phyloP scores from a whole-genome alignment of 2,329 filamentous ascomycete species.

The Ophiostoma himal-ulmi region DNA sequence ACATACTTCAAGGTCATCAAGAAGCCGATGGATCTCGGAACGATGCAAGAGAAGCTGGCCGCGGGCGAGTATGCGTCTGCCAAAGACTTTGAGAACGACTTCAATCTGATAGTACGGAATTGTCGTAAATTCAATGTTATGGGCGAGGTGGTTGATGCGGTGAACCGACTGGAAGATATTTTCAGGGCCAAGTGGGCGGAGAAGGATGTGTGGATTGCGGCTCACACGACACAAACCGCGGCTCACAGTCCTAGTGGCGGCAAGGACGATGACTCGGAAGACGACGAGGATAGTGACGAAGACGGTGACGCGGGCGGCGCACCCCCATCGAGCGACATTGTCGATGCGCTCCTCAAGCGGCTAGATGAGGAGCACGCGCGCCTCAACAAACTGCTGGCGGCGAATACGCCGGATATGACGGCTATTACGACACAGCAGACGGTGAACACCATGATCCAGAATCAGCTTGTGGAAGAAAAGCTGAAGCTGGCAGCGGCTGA shows the following conservation, averaged over 20 bases:
- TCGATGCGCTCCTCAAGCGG: slow-evolving; percentile 49
- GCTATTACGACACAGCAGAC: slow-evolving; percentile 53
- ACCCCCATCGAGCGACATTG: slow-evolving; percentile 38
- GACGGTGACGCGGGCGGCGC: slow-evolving; percentile 50
- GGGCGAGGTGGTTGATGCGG: slow-evolving; percentile 40
- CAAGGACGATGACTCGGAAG: slow-evolving; percentile 66
- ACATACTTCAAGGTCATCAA: slow-evolving; percentile 92
- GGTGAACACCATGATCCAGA: slow-evolving; percentile 60
- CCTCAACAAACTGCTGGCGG: slow-evolving; percentile 48
- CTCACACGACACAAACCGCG: slow-evolving; percentile 41
- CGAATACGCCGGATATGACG: slow-evolving; percentile 46
- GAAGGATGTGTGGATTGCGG: slow-evolving; percentile 75
- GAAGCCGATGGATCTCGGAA: slow-evolving; percentile 89
- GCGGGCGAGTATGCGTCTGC: slow-evolving; percentile 71
- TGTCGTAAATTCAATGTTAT: slow-evolving; percentile 79
- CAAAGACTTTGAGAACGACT: slow-evolving; percentile 80
- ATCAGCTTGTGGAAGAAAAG: slow-evolving; percentile 68
- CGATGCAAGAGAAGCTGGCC: slow-evolving; percentile 71
- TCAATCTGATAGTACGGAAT: slow-evolving; percentile 79
- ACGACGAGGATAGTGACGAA: slow-evolving; percentile 55
- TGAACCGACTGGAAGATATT: slow-evolving; percentile 64
- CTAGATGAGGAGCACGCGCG: slow-evolving; percentile 53
- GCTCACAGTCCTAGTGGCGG: slow-evolving; percentile 45
- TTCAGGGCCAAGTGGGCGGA: slow-evolving; percentile 71
- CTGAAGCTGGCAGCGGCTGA: slow-evolving; percentile 50